phyloP scores from a whole-genome alignment of 331 rosid species.

The Spiraea crenata region DNA sequence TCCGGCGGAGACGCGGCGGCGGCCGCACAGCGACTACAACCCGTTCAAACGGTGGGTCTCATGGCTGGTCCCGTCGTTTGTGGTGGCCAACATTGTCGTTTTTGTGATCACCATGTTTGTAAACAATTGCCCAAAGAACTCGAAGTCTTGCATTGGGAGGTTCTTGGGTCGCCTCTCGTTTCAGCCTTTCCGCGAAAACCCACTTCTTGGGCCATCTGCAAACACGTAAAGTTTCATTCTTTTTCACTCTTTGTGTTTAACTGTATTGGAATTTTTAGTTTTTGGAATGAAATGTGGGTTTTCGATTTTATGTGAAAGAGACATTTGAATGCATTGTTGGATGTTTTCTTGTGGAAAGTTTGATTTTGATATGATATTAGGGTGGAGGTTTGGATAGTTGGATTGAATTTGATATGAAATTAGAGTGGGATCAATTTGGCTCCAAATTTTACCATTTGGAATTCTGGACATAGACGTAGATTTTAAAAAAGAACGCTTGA shows the following conservation, averaged over 20 bases:
- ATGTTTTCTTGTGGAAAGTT: background rate
- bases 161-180: conserved; percentile 86
- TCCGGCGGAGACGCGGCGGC: conserved; percentile 2
- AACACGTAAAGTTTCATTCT: conserved; percentile 55
- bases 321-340: background rate
- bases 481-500: background rate
- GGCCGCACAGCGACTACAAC: conserved; percentile 21
- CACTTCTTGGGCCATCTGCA: conserved; percentile 92
- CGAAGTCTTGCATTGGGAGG: conserved; percentile 49
- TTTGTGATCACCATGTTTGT: conserved; percentile 63
- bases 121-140: conserved; percentile 71
- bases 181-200: conserved; percentile 83
- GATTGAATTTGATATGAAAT: background rate
- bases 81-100: conserved; percentile 52
- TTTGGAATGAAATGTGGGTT: conserved; percentile 4
- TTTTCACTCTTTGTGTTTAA: background rate
- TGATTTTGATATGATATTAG: background rate
- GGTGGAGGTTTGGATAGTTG: background rate
- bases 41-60: conserved; percentile 67
- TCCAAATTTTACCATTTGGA: background rate
- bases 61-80: conserved; percentile 84
- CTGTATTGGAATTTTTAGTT: background rate
- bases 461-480: background rate
- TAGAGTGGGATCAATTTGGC: background rate
- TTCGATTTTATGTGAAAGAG: background rate